These are phyloP conservation scores for Lasiodiplodia theobromae DNA, from an alignment of 2,329 filamentous ascomycete species.

Conservation along the genomic window DNA sequence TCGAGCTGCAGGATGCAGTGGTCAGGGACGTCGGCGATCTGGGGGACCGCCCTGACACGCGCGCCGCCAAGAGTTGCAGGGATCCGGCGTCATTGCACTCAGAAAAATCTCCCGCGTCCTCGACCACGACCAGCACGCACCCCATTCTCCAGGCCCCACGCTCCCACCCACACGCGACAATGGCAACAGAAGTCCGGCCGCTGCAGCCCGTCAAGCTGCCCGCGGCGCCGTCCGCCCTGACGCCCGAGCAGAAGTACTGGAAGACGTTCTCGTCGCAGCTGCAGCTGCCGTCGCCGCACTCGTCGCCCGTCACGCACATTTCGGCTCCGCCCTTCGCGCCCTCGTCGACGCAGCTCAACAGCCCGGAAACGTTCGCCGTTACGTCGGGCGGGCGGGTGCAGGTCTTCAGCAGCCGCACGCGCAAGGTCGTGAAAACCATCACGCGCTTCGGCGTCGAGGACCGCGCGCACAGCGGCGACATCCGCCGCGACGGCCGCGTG, in stretches of 20 bases:
- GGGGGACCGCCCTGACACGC: slow-evolving; percentile 4
- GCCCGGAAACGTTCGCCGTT: slow-evolving; percentile 80
- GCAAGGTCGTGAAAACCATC: slow-evolving; percentile 92
- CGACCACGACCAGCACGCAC: slow-evolving; percentile 7
- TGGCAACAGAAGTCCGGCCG: slow-evolving; percentile 87
- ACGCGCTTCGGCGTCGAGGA: slow-evolving; percentile 82
- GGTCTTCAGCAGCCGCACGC: slow-evolving; percentile 89
- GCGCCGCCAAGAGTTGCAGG: slow-evolving; percentile 18
- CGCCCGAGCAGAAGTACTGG: slow-evolving; percentile 96
- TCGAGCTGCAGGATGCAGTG: not conserved
- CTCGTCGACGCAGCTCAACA: slow-evolving; percentile 44
- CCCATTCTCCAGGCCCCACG: not conserved
- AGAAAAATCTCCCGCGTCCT: slow-evolving; percentile 28
- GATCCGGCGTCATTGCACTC: slow-evolving; percentile 20
- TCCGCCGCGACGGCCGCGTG: slow-evolving; percentile 86
- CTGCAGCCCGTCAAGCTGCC: slow-evolving; percentile 83
- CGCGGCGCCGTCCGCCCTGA: slow-evolving; percentile 80
- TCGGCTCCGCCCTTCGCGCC: slow-evolving; percentile 66
- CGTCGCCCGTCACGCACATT: slow-evolving; percentile 89
- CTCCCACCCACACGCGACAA: slow-evolving; percentile 46
- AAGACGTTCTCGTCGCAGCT: slow-evolving; percentile 91
- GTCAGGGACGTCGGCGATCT: not conserved
- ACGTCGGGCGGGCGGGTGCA: slow-evolving; percentile 95
- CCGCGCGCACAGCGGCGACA: slow-evolving; percentile 86
- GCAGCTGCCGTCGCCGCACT: slow-evolving; percentile 87